Percentiles rank a stretch among this genome's conserved stretches.
Evolutionary conservation across 208 protist species (phyloP).

Genomic region (Acanthamoeba triangularis): DNA sequence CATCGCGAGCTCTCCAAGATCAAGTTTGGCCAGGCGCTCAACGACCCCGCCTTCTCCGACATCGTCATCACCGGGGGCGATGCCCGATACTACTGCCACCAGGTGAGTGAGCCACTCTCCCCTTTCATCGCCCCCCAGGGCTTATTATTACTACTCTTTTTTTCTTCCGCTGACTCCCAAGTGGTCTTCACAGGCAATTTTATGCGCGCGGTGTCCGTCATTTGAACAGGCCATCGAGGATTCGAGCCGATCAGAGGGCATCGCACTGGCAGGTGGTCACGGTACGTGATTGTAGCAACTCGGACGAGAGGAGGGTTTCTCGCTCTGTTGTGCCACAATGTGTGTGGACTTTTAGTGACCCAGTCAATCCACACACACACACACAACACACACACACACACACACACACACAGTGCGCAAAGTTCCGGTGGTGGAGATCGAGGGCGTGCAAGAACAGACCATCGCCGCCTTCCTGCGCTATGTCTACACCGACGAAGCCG

Average conservation of each 20-base stretch:
- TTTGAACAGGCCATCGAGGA: conserved; percentile 47
- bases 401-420: not conserved
- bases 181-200: not conserved
- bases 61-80: not conserved
- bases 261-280: not conserved
- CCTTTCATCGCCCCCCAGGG: not conserved
- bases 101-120: not conserved
- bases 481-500: conserved; percentile 18
- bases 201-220: not conserved
- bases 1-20: conserved; percentile 48
- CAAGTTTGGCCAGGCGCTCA: not conserved
- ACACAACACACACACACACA: too few relatives aligned
- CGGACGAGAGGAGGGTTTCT: not conserved
- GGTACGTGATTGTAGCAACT: not conserved
- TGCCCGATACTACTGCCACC: not conserved
- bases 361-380: not conserved
- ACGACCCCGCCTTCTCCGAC: conserved; percentile 5
- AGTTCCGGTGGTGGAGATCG: conserved; percentile 43
- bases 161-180: not conserved
- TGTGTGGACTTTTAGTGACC: too few relatives aligned
- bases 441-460: conserved; percentile 1
- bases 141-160: not conserved
- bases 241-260: not conserved
- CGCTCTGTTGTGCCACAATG: too few relatives aligned
- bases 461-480: conserved; percentile 7